Percentiles rank a stretch among this genome's conserved stretches.
phyloP scores from a whole-genome alignment of 2,329 filamentous ascomycete species.

The Emericellopsis cladophorae region DNA sequence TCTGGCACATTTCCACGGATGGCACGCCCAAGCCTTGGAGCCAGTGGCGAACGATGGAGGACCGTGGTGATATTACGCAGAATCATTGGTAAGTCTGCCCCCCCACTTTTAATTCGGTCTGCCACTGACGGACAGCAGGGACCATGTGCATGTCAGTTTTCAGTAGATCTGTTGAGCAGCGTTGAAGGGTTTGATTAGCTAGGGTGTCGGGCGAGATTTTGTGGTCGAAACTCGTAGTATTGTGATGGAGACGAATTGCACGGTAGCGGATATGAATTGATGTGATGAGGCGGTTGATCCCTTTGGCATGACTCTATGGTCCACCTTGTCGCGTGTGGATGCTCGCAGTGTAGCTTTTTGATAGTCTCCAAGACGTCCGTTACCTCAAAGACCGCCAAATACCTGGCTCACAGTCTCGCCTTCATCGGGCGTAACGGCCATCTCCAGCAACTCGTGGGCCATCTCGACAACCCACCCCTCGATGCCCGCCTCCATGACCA shows the following conservation, averaged over 20 bases:
- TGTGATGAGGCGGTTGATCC: no score
- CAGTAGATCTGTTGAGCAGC: constrained; percentile 3
- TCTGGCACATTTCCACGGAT: constrained; percentile 26
- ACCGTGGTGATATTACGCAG: constrained; percentile 23
- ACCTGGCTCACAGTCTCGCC: constrained; percentile 30
- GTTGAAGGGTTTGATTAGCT: background rate
- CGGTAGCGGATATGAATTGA: no score
- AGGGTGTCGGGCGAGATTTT: background rate
- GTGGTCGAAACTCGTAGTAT: background rate
- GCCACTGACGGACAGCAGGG: constrained; percentile 5
- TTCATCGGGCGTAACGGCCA: constrained; percentile 66
- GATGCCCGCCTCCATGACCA: constrained; percentile 65
- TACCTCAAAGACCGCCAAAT: constrained; percentile 15
- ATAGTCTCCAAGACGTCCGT: no score
- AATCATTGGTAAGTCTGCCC: constrained; percentile 26
- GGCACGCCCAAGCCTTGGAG: constrained; percentile 19
- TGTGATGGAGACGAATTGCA: no score
- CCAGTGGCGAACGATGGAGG: constrained; percentile 28
- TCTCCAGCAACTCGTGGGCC: constrained; percentile 71
- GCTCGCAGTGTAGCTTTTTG: no score
- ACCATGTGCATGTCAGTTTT: constrained; percentile 17
- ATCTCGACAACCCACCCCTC: constrained; percentile 67
- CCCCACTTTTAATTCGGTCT: accelerated
- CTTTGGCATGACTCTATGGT: no score
- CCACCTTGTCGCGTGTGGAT: no score